These are phyloP conservation scores for Jamesozyma piceae DNA, from an alignment of 805 yeast species.

Conservation along the genomic window DNA sequence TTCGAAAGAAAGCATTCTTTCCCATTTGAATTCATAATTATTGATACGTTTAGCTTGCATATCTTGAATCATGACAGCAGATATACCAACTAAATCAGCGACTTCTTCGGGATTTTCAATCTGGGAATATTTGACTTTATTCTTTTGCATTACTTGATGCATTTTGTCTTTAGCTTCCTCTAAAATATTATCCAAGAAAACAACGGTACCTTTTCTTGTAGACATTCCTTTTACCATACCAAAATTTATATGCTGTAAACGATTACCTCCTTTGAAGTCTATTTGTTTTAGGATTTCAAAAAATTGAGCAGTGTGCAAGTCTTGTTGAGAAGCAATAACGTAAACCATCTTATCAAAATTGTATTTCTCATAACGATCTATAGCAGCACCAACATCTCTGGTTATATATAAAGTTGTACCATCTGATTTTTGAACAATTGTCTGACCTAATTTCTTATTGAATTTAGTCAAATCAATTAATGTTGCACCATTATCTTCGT, in stretches of 20 bases:
- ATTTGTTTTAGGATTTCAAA: slow-evolving; percentile 85
- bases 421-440: slow-evolving; percentile 83
- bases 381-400: slow-evolving; percentile 94
- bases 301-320: slow-evolving; percentile 83
- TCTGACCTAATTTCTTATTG: slow-evolving; percentile 88
- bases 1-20: slow-evolving; percentile 93
- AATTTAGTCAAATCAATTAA: slow-evolving; percentile 75
- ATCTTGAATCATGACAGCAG: slow-evolving; percentile 98
- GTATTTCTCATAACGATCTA: slow-evolving; percentile 72
- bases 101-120: slow-evolving; percentile 88
- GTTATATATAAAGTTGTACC: slow-evolving; percentile 91
- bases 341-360: slow-evolving; percentile 92
- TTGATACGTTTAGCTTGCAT: slow-evolving; percentile 95
- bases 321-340: slow-evolving; percentile 94
- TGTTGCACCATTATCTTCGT: slow-evolving; percentile 84
- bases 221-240: slow-evolving; percentile 99
- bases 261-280: slow-evolving; percentile 80
- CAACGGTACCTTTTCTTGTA: slow-evolving; percentile 95
- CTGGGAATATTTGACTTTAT: slow-evolving; percentile 82
- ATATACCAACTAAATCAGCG: slow-evolving; percentile 90
- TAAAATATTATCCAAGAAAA: slow-evolving; percentile 85
- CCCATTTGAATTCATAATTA: slow-evolving; percentile 94
- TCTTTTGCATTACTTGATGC: slow-evolving; percentile 93
- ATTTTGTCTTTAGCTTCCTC: slow-evolving; percentile 87
- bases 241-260: slow-evolving; percentile 73